Percentiles rank a stretch among this genome's conserved stretches.
Evolutionary conservation across 805 yeast genomes (phyloP).

Genomic region (Starmerella bombi): DNA sequence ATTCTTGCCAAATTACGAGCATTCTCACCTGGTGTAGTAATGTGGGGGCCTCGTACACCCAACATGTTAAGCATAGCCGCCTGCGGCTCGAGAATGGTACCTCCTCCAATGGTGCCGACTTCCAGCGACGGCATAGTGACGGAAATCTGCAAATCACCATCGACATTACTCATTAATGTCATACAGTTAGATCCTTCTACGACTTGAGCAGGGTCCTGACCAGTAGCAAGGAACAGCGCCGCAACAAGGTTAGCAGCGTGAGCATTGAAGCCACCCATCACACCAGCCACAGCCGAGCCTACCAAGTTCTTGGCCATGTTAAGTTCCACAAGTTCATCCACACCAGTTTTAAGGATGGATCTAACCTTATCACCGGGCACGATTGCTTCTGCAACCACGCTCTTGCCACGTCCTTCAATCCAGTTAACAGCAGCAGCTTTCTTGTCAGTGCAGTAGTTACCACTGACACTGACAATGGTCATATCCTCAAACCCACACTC

Average conservation of each 20-base stretch:
- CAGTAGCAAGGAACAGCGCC: conserved; percentile 86
- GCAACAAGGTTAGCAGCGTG: conserved; percentile 96
- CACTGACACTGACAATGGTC: conserved; percentile 85
- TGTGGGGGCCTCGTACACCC: conserved; percentile 93
- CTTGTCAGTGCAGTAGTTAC: conserved; percentile 95
- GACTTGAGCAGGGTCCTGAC: conserved; percentile 99
- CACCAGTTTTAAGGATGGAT: conserved; percentile 80
- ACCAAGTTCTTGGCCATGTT: conserved; percentile 79
- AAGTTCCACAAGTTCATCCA: conserved; percentile 79
- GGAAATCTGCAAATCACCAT: conserved; percentile 74
- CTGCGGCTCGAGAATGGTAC: conserved; percentile 94
- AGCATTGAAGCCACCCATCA: conserved; percentile 95
- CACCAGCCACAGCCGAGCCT: conserved; percentile 98
- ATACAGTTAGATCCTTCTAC: conserved; percentile 97
- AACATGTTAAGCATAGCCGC: conserved; percentile 87
- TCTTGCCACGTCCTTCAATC: conserved; percentile 98
- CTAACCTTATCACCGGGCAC: conserved; percentile 71
- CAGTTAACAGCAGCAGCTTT: conserved; percentile 97
- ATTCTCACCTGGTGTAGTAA: conserved; percentile 84
- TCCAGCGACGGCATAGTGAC: conserved; percentile 99
- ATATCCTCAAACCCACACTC: conserved; percentile 89
- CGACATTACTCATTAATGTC: conserved; percentile 74
- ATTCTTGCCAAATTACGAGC: conserved; percentile 86
- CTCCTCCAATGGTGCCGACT: conserved; percentile 99
- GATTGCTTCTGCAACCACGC: conserved; percentile 91